These are phyloP conservation scores for Tetratostichococcus sp. DNA, from an alignment of 139 green algal genomes.

Conservation along the genomic window DNA sequence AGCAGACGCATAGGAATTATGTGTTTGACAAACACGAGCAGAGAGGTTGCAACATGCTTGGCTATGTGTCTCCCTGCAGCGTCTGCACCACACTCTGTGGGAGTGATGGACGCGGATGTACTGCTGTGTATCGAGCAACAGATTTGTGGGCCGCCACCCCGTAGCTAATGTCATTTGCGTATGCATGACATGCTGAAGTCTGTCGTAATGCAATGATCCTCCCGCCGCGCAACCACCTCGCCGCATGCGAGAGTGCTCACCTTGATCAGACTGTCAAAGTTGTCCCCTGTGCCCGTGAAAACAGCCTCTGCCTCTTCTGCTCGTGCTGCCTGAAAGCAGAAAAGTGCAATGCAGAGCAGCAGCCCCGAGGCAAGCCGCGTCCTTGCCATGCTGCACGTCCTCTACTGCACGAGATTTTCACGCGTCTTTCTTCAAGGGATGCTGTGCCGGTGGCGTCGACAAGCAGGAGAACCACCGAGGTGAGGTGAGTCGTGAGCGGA, in stretches of 20 bases:
- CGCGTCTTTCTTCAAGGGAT: too few species aligned
- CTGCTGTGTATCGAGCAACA: slow-evolving; percentile 1
- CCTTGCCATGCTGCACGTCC: not conserved
- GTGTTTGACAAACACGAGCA: too few species aligned
- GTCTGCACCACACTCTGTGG: not conserved
- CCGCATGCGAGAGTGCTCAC: not conserved
- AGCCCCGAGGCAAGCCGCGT: not conserved
- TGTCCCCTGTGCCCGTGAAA: slow-evolving; percentile 6
- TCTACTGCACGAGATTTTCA: too few species aligned
- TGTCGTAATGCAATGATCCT: too few species aligned
- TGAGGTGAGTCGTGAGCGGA: too few species aligned
- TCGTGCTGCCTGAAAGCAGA: not conserved
- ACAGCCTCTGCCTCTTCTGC: slow-evolving; percentile 9
- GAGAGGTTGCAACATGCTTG: slow-evolving; percentile 10
- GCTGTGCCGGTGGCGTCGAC: too few species aligned
- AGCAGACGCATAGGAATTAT: too few species aligned
- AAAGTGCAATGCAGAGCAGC: not conserved
- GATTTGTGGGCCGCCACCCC: too few species aligned
- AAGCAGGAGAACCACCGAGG: too few species aligned
- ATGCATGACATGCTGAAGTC: too few species aligned
- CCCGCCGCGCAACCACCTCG: not conserved
- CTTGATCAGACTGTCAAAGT: slow-evolving; percentile 18
- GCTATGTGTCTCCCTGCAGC: not conserved
- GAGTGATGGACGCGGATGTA: slow-evolving; percentile 2
- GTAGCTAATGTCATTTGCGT: too few species aligned